These are phyloP conservation scores for Exophiala alcalophila DNA, from an alignment of 2,329 filamentous ascomycete genomes.

Conservation along the genomic window DNA sequence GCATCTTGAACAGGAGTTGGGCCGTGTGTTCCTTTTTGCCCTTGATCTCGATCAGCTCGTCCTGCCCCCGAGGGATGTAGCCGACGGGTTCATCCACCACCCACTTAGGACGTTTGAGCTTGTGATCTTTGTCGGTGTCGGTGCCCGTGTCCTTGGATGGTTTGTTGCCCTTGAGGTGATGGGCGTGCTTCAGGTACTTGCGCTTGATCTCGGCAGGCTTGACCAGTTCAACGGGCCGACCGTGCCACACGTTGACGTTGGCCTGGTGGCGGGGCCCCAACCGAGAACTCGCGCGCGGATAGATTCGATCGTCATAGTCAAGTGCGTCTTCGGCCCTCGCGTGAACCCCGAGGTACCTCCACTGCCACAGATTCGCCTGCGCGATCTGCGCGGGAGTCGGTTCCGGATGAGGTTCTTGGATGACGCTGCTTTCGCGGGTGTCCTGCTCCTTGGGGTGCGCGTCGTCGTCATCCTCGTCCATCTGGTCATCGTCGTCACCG, in stretches of 20 bases:
- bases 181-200: conserved; percentile 60
- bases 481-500: conserved; percentile 62
- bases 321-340: conserved; percentile 92
- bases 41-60: conserved; percentile 58
- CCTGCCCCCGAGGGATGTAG: conserved; percentile 80
- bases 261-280: conserved; percentile 91
- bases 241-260: conserved; percentile 78
- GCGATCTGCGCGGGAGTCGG: conserved; percentile 84
- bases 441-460: conserved; percentile 52
- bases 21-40: conserved; percentile 74
- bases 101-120: conserved; percentile 85
- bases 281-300: conserved; percentile 89
- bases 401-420: conserved; percentile 54
- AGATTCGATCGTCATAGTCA: conserved; percentile 96
- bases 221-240: conserved; percentile 81
- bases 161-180: conserved; percentile 72
- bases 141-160: conserved; percentile 75
- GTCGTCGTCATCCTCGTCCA: conserved; percentile 67
- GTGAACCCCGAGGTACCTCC: conserved; percentile 91
- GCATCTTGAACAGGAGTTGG: conserved; percentile 74
- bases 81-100: conserved; percentile 86
- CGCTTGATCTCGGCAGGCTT: conserved; percentile 85
- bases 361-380: conserved; percentile 92
- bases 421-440: conserved; percentile 33
- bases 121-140: conserved; percentile 76